Base-by-base conservation (phyloP, 495 filamentous ascomycete species). In the Cercophora samala region DNA sequence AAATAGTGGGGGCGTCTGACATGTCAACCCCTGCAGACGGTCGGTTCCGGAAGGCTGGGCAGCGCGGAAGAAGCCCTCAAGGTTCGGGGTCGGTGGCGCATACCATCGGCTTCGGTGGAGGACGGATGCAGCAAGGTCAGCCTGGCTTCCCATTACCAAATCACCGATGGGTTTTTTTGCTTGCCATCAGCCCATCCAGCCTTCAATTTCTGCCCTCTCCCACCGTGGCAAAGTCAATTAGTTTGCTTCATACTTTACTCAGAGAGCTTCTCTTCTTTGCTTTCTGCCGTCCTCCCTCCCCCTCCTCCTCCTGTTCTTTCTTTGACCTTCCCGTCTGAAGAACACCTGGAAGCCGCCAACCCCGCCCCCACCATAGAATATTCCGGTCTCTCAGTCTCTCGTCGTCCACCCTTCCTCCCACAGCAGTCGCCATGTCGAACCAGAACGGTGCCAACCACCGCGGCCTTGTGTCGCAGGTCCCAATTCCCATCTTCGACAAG, bases 401-500 rank as follows among this genome's bases (percentile, higher is more conserved):
- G 26, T 5, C 26, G 8, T 4, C 4, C 26, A 29, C 4, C 8
- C 26, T 29, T 32, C 24, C 22, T 25, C 23, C 24, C 58, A 62
- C 24, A 6, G 26, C 26, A 62, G 18, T 9, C 21, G 6, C 2
- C 26, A 73, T 70, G 66, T 68, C 68, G 17, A 58, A 68, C 19
- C 4, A 56, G 56, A 72, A 72, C 62, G 68, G 68, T 42, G 65
- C 68, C 24, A 66, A 58, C 56, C 69, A 72, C 26, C 60, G 60
- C 29, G 60, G 60, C 29, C n/a, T 37, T 26, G 42, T 68, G 19
- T 19, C 66, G n/a, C 55, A 64, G 13, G 68, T 69, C 9, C 68
- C 64, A 2, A 69, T 69, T 9, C 71, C 71, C n/a, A 69, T 74
- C 19, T 62, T 70, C 61, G 66, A 74, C 60, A 62, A 62, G 60